Evolutionary conservation across 768 basidiomycete genomes (phyloP), one percentile per base, ranked within the genome.

Genomic region (Suillus subalutaceus): DNA sequence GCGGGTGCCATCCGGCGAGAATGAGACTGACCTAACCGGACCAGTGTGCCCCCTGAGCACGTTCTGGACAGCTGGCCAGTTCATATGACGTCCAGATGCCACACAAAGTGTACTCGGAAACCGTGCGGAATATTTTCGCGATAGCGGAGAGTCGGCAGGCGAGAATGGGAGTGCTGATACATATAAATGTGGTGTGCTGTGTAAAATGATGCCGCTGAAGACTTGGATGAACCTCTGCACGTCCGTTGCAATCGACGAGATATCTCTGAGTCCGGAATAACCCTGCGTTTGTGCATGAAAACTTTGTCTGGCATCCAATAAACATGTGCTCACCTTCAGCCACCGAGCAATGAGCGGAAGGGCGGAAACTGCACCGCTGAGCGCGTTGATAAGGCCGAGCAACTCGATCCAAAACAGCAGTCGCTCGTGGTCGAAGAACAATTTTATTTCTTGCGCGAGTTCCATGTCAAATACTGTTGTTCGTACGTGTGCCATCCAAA

Each of bases 131-230:
- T 37, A 3, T 37, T 26, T 37, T 16, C 15, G 37, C 9, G 46
- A 53, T 26, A 63, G 10, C 15, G 75, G 74, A 73, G 75, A 73
- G 35, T 37, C 35, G 35, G 35, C 35, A 37, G 35, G 35, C 7
- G 35, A 37, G 35, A 37, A 37, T 37, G 35, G 35, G 35, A 37
- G 35, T 37, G 35, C 35, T 37, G 35, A 37, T 6, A 37, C 35
- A 62, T 74, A 74, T 7, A 74, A 65, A 53, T 74, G 73, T 13
- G 73, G 73, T 0, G 63, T 65, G 65, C 67, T 70, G 16, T 70
- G 52, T 26, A 62, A 38, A n/a, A 73, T 72, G 1, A 58, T 38
- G 41, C 10, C 30, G 7, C 16, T 40, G 41, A 74, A 73, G 1
- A 57, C 48, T 20, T 40, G 18, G 12, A 73, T 62, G 62, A 72